Conservation (phyloP, 768 basidiomycete species). For the Collybia sordida region DNA sequence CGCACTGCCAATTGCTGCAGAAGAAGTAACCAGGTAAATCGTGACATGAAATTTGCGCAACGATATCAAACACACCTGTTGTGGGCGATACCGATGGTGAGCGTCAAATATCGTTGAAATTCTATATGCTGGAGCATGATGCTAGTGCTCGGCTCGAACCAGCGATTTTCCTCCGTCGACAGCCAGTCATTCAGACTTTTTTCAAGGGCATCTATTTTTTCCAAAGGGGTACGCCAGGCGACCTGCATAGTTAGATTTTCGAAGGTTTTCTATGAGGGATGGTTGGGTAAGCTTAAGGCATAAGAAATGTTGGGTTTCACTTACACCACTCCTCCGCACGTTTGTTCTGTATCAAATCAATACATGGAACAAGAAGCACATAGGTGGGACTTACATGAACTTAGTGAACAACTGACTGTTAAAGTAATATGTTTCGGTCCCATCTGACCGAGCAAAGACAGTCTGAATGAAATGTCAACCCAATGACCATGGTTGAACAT, state of each 20-base stretch:
- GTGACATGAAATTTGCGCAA: no score
- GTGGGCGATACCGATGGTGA: constrained; percentile 65
- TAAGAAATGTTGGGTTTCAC: constrained; percentile 15
- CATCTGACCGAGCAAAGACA: constrained; percentile 68
- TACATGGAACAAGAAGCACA: neutral
- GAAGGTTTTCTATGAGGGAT: constrained; percentile 54
- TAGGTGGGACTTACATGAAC: constrained; percentile 56
- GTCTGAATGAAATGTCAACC: constrained; percentile 37
- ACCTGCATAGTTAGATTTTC: constrained; percentile 71
- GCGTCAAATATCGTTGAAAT: constrained; percentile 63
- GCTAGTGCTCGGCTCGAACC: constrained; percentile 70
- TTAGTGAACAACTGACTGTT: constrained; percentile 75
- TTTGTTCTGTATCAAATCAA: constrained; percentile 48
- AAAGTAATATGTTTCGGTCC: constrained; percentile 80
- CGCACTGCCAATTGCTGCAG: no score
- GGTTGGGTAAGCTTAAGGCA: constrained; percentile 8
- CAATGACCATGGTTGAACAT: neutral
- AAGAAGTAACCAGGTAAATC: no score
- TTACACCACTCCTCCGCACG: constrained; percentile 67
- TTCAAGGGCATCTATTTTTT: constrained; percentile 71
- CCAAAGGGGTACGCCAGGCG: constrained; percentile 72
- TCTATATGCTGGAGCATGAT: constrained; percentile 63
- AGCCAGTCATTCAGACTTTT: constrained; percentile 73
- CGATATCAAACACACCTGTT: constrained; percentile 36
- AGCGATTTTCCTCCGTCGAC: constrained; percentile 74